Base-by-base conservation (phyloP, 495 filamentous ascomycete species). In the Recurvomyces mirabilis region DNA sequence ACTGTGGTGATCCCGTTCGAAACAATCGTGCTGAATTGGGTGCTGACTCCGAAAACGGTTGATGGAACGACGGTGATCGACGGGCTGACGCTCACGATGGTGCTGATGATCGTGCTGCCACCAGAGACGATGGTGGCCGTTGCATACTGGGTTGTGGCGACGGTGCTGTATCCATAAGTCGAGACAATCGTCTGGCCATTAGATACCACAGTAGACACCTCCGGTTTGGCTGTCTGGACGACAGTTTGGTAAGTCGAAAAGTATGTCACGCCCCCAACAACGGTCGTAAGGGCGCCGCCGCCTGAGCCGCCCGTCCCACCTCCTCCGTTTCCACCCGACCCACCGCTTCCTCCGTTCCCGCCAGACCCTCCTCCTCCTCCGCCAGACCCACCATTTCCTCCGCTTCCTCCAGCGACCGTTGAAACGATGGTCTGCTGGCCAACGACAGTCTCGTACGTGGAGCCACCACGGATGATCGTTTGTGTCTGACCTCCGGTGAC, bases 1-100 rank as follows among this genome's bases (percentile, higher is more conserved):
- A 36, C 23, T 15, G 21, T 21, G 2, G 47, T 47, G 20, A 38
- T 43, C n/a, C 41, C 39, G 31, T 55, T 31, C 9, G 49, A 43
- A 30, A 55, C 41, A 33, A 35, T 40, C 12, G 47, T 54, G 23
- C 23, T 35, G 14, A 42, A 37, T 4, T 17, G 14, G 6, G 47
- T 51, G 23, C 28, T 34, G 24, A 46, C 36, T 36, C 30, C 47
- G 20, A 42, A 49, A 19, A 44, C 31, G 3, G 43, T 38, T 15
- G 43, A 47, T n/a, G 40, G 23, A n/a, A 28, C 5, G 21, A 24
- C n/a, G 44, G 35, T 47, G 37, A 19, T 35, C 9, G 18, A 12
- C 4, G 30, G 12, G 37, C 3, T 3, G 21, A 21, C 21, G 13
- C 21, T 20, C 5, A 10, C 11, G 23, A 40, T 20, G 21, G 34